phyloP scores from a whole-genome alignment of 83 land plant species.

The Thuja plicata region DNA sequence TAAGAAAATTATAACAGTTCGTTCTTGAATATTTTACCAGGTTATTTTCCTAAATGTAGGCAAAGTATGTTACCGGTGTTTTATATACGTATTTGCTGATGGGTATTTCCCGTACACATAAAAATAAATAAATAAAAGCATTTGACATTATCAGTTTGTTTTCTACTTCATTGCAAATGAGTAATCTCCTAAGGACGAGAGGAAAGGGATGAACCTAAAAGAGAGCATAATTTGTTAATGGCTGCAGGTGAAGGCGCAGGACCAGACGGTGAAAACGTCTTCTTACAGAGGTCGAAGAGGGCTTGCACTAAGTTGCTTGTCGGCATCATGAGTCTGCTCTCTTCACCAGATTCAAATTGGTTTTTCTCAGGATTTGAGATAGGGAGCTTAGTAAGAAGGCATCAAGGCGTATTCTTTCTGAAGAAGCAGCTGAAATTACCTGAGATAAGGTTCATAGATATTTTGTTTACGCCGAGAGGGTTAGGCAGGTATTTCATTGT shows the following conservation, averaged over 20 bases:
- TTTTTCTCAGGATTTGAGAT: not conserved
- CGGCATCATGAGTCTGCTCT: not conserved
- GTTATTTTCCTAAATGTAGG: not conserved
- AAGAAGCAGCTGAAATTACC: too few species aligned
- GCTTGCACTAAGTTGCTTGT: conserved; percentile 28
- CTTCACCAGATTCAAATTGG: not conserved
- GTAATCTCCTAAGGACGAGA: not conserved
- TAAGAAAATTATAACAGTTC: too few species aligned
- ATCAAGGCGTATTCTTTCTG: too few species aligned
- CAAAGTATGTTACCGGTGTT: not conserved
- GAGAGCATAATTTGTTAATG: conserved; percentile 41
- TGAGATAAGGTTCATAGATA: too few species aligned
- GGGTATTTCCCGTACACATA: not conserved
- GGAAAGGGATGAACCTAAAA: conserved; percentile 38
- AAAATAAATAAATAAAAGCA: not conserved
- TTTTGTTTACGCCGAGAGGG: too few species aligned
- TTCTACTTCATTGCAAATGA: not conserved
- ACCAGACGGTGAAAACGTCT: conserved; percentile 36
- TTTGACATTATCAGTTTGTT: not conserved
- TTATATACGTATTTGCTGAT: not conserved
- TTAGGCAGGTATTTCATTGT: too few species aligned
- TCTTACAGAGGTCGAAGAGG: conserved; percentile 62
- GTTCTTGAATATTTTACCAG: not conserved
- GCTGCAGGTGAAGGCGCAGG: conserved; percentile 31
- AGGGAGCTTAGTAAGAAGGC: not conserved